Base-by-base conservation (phyloP, 306 rosid genomes). In the Malus asiatica region DNA sequence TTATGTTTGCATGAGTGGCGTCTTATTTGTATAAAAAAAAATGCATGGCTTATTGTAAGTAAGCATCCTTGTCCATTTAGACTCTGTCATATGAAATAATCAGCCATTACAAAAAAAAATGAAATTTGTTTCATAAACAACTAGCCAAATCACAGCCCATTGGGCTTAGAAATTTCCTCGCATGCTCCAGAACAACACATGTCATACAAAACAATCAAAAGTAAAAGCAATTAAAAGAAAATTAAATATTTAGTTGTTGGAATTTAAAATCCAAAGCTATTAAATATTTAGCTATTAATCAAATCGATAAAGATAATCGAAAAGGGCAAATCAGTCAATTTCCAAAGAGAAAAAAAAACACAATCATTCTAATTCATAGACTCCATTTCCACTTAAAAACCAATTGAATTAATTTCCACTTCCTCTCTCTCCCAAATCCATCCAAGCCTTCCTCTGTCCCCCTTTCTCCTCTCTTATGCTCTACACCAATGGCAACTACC, bases 401-500 rank as follows among this genome's bases (percentile, higher is more conserved):
- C 11, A 0, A 3, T 30, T 68, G 61, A 59, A 46, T 77, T 69
- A n/a, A 14, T 42, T 22, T 32, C 52, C 46, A n/a, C 52, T 46
- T 44, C 14, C 44, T 30, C 23, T 5, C 33, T 66, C 25, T 11
- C 29, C 7, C 14, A 61, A 27, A 8, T 9, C 14, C 66, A 25
- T 57, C 61, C 10, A 6, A 63, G 14, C 59, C 18, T 29, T 29
- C 14, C 7, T 1, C 16, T 76, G 19, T 6, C 52, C 4, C 13
- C 27, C 27, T 27, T 2, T 27, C 3, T 27, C 8, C 66, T 59
- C 25, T 48, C 9, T 3, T 14, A 25, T 25, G 7, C 57, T 7
- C 9, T 8, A 7, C 45, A 9, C 25, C 66, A 74, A 85, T 85
- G 89, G 85, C 86, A 27, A 77, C 76, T 30, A 42, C 81, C 22